phyloP scores from a whole-genome alignment of 139 green algal genomes.

The Deuterostichococcus epilithicus region DNA sequence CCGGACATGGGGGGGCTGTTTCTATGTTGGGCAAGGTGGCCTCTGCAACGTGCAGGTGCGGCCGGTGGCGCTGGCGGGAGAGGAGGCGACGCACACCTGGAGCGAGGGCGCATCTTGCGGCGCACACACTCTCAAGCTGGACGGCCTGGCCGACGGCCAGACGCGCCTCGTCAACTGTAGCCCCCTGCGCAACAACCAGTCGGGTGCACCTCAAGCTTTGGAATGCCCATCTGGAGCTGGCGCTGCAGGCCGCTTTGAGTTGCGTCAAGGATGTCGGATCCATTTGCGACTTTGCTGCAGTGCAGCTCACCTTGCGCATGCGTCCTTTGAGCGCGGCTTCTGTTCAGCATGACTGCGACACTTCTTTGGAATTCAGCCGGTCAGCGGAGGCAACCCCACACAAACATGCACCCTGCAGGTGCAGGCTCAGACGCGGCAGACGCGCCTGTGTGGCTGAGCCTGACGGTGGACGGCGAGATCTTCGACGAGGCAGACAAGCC shows the following conservation, averaged over 20 bases:
- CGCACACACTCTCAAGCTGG: slow-evolving; percentile 41
- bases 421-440: background rate
- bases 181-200: background rate
- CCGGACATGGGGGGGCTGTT: too few relatives aligned
- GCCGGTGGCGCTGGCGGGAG: slow-evolving; percentile 16
- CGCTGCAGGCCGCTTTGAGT: too few relatives aligned
- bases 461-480: slow-evolving; percentile 51
- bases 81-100: slow-evolving; percentile 42
- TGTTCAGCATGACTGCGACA: too few relatives aligned
- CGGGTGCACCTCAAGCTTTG: background rate
- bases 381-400: too few relatives aligned
- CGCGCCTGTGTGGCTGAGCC: slow-evolving; percentile 52
- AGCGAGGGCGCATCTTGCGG: slow-evolving; percentile 36
- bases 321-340: too few relatives aligned
- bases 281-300: too few relatives aligned
- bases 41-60: slow-evolving; percentile 24
- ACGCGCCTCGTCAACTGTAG: slow-evolving; percentile 55
- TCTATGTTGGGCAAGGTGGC: too few relatives aligned
- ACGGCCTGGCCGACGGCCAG: slow-evolving; percentile 55
- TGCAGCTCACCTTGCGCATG: too few relatives aligned
- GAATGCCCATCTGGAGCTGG: too few relatives aligned
- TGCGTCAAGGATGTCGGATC: too few relatives aligned
- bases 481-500: background rate
- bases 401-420: background rate
- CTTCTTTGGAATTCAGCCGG: too few relatives aligned